Evolutionary conservation across 371 early-diverging fungal genomes (phyloP).

Genomic region (Mortierella sp.): DNA sequence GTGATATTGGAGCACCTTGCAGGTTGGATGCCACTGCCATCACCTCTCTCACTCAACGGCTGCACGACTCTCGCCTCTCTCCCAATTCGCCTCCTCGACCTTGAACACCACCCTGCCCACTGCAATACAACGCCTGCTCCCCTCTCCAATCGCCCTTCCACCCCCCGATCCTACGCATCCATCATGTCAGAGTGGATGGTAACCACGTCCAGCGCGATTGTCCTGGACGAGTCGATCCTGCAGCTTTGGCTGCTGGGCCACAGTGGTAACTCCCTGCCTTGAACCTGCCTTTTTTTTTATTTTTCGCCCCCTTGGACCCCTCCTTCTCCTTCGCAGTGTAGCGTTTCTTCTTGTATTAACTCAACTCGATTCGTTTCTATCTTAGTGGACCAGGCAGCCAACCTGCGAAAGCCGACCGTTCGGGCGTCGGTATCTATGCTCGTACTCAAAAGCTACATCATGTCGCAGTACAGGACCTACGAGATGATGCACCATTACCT

Average conservation of each 20-base stretch:
- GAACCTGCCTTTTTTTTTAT: neutral
- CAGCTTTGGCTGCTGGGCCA: constrained; percentile 51
- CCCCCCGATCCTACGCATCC: constrained; percentile 7
- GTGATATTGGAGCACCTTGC: too few species aligned
- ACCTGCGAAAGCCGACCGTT: constrained; percentile 31
- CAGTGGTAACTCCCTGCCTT: constrained; percentile 24
- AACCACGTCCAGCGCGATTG: constrained; percentile 52
- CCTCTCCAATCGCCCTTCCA: neutral
- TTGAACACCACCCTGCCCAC: neutral
- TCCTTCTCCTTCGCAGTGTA: neutral
- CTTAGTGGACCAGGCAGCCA: constrained; percentile 52
- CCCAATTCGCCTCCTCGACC: too few species aligned
- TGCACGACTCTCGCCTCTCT: too few species aligned
- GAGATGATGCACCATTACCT: constrained; percentile 57
- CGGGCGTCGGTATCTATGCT: constrained; percentile 39
- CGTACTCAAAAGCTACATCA: constrained; percentile 52
- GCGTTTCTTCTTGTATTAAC: too few species aligned
- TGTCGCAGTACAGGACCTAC: constrained; percentile 54
- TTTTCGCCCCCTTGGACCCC: neutral
- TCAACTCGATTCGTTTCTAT: too few species aligned
- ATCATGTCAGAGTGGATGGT: constrained; percentile 56
- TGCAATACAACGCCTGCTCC: neutral
- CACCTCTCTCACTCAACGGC: too few species aligned
- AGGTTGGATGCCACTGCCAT: too few species aligned
- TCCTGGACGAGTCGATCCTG: constrained; percentile 53